Evolutionary conservation across 1,139 yeast genomes (phyloP).

Genomic region (Protomyces lactucae-debilis): DNA sequence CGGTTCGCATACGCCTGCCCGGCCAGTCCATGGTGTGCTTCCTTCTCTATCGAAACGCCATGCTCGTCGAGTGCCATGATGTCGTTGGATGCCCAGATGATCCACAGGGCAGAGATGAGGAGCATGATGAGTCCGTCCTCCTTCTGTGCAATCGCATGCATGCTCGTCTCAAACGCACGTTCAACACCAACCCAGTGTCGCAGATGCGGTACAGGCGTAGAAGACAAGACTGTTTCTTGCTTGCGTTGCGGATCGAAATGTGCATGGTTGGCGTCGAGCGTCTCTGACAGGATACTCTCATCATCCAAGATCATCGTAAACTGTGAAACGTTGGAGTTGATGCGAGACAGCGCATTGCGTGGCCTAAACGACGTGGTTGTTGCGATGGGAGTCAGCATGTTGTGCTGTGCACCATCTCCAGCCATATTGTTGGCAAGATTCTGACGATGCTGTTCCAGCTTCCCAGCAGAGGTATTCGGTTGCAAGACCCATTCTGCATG

Average conservation of each 20-base stretch:
- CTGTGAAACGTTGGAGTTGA: constrained; percentile 9
- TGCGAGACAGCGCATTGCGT: constrained; percentile 3
- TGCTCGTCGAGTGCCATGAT: neutral
- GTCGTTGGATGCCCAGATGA: constrained; percentile 20
- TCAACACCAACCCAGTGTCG: neutral
- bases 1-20: neutral
- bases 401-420: neutral
- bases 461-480: neutral
- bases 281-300: neutral
- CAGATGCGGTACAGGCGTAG: constrained; percentile 14
- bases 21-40: neutral
- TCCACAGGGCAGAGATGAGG: constrained; percentile 13
- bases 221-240: constrained; percentile 2
- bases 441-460: neutral
- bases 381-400: constrained; percentile 1
- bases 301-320: constrained; percentile 2
- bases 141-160: constrained; percentile 9
- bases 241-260: neutral
- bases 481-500: neutral
- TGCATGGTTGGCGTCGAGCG: neutral
- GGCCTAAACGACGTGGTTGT: neutral
- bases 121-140: neutral
- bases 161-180: neutral
- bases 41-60: neutral
- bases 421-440: neutral